A percentile compares a stretch with the other conserved stretches of the same genome.
phyloP scores from a whole-genome alignment of 2,329 filamentous ascomycete genomes.

The Aspergillus nomiae region DNA sequence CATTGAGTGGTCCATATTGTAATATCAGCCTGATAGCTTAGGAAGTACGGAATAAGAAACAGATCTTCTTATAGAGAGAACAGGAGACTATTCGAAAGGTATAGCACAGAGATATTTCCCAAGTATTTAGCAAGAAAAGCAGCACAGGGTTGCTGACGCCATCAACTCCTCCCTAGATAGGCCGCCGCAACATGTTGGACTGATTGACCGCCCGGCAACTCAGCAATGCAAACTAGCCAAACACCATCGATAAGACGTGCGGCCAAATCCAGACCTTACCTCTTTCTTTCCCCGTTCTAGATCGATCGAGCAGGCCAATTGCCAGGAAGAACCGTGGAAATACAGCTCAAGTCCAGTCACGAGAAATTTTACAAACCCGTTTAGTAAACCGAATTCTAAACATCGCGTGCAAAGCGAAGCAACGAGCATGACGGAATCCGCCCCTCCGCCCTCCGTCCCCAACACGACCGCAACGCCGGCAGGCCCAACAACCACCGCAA shows the following conservation, averaged over 20 bases:
- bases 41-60: not conserved
- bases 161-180: constrained; percentile 1
- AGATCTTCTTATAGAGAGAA: not conserved
- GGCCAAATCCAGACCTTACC: constrained; percentile 11
- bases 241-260: constrained; percentile 30
- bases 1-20: constrained; percentile 23
- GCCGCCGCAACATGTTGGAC: not conserved
- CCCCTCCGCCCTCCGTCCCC: constrained; percentile 32
- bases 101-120: not conserved
- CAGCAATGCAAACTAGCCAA: constrained; percentile 40
- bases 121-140: not conserved
- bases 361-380: not conserved
- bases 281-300: not conserved
- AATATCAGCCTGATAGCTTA: not conserved
- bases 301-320: not conserved
- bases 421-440: constrained; percentile 44
- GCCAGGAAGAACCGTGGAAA: not conserved
- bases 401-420: not conserved
- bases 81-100: not conserved
- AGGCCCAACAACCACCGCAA: constrained; percentile 20
- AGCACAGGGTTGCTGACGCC: not conserved
- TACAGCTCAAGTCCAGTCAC: not conserved
- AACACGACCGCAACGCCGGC: constrained; percentile 23
- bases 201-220: constrained; percentile 8
- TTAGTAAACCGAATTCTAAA: not conserved